Evolutionary conservation across 495 filamentous ascomycete species (phyloP).

Genomic region (Penicillium argentinense): DNA sequence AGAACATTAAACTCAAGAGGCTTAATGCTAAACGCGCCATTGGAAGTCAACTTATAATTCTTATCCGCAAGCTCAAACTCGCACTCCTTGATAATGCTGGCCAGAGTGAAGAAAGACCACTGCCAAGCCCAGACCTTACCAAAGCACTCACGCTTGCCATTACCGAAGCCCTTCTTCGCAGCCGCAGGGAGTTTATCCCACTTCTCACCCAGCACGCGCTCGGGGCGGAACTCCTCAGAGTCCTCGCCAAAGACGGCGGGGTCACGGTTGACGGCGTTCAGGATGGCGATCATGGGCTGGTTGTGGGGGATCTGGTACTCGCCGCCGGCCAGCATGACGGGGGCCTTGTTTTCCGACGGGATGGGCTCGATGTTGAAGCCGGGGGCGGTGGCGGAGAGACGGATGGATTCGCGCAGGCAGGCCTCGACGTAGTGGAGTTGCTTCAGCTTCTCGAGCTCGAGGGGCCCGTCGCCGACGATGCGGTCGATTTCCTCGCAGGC

Average conservation of each 20-base stretch:
- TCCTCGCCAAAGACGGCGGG: constrained; percentile 61
- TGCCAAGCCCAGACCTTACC: constrained; percentile 68
- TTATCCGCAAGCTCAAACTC: constrained; percentile 45
- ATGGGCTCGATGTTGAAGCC: constrained; percentile 58
- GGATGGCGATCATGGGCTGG: constrained; percentile 60
- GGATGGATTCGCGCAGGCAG: constrained; percentile 70
- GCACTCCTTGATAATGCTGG: constrained; percentile 42
- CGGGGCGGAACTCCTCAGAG: constrained; percentile 61
- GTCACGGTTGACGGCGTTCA: constrained; percentile 67
- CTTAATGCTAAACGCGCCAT: constrained; percentile 41
- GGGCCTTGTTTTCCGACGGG: constrained; percentile 47
- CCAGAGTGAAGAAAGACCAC: constrained; percentile 44
- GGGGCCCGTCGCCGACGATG: constrained; percentile 29
- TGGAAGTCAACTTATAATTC: constrained; percentile 37
- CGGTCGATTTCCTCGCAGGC: constrained; percentile 45
- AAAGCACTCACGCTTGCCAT: constrained; percentile 67
- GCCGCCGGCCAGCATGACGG: constrained; percentile 55
- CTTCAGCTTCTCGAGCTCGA: constrained; percentile 57
- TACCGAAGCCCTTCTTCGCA: constrained; percentile 70
- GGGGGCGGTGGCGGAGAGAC: constrained; percentile 65
- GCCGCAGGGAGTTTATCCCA: constrained; percentile 58
- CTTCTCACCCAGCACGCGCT: constrained; percentile 67
- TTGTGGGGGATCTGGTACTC: constrained; percentile 64
- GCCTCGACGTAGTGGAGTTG: constrained; percentile 66
- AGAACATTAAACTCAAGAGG: constrained; percentile 28